Conservation (phyloP, 164 flowering plant species). For the Berberis vulgaris region DNA sequence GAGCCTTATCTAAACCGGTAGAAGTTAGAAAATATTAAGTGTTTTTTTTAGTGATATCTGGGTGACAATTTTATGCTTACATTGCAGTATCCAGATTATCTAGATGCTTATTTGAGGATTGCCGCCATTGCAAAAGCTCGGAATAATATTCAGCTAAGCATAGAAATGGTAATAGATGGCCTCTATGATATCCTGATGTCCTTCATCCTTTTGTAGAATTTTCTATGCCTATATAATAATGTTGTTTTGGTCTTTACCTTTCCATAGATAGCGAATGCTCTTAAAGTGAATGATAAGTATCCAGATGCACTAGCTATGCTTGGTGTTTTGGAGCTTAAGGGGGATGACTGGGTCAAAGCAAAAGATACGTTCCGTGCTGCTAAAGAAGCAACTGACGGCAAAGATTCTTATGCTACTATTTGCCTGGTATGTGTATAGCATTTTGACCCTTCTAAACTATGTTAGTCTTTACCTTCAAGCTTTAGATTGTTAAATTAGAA, state of each 20-base stretch:
- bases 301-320: constrained; percentile 86
- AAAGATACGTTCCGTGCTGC: constrained; percentile 90
- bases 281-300: constrained; percentile 81
- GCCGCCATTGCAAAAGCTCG: constrained; percentile 91
- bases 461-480: no score
- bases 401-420: constrained; percentile 84
- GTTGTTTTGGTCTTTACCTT: not conserved
- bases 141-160: constrained; percentile 71
- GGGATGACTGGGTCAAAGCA: constrained; percentile 98
- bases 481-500: no score
- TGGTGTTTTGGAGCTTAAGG: constrained; percentile 88
- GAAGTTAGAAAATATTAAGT: no score
- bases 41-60: not conserved
- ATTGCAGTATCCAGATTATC: constrained; percentile 77
- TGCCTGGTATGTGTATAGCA: constrained; percentile 51
- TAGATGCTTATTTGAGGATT: constrained; percentile 89
- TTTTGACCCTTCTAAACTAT: no score
- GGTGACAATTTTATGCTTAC: constrained; percentile 1
- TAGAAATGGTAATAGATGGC: constrained; percentile 58
- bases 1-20: no score
- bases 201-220: constrained; percentile 1
- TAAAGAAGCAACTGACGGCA: constrained; percentile 79
- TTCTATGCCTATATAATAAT: not conserved
- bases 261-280: constrained; percentile 66
- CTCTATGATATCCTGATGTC: not conserved